phyloP scores from a whole-genome alignment of 345 rosid genomes.

The Lepidium africanum region DNA sequence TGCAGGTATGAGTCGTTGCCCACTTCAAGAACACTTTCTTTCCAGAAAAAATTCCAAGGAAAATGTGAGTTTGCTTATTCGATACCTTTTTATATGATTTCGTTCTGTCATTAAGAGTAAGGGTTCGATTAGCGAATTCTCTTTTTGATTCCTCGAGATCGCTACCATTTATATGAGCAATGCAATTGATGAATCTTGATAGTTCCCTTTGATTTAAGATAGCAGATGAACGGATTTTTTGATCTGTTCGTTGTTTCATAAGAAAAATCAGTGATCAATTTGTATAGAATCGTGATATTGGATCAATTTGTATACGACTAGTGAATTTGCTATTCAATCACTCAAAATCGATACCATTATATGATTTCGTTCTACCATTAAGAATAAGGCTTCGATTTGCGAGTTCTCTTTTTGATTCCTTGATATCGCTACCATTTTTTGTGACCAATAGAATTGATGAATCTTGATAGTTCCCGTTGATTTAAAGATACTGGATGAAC shows the following conservation, averaged over 20 bases:
- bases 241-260: no score
- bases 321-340: no score
- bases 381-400: background rate
- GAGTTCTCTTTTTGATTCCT: background rate
- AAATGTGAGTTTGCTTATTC: slow-evolving; percentile 26
- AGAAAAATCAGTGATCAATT: no score
- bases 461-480: background rate
- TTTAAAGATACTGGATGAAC: background rate
- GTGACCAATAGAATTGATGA: no score
- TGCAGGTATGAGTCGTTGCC: slow-evolving; percentile 30
- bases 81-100: background rate
- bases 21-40: slow-evolving; percentile 40
- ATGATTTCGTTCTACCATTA: background rate
- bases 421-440: background rate
- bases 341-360: background rate
- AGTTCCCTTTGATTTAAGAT: no score
- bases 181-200: no score
- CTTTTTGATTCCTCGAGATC: no score
- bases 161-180: no score
- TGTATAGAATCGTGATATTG: no score
- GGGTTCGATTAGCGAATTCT: background rate
- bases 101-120: background rate
- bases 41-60: slow-evolving; percentile 39
- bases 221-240: no score
- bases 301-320: background rate